Evolutionary conservation across 1,284 basidiomycete species (phyloP), one percentile per base, ranked within the genome.

Genomic region (Boletus mariae): DNA sequence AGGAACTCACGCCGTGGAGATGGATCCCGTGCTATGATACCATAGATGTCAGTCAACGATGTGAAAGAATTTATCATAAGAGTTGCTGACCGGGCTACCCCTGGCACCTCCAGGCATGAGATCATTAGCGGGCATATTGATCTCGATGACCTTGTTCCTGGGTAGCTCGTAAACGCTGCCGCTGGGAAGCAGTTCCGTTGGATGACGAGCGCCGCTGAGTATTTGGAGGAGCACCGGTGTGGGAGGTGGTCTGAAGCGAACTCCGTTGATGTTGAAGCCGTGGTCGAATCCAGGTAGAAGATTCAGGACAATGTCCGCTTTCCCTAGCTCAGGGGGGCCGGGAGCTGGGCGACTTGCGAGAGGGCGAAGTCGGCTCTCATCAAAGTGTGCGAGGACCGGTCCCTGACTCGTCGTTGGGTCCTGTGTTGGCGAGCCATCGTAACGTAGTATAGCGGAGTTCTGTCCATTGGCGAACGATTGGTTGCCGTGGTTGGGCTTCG

Each of bases 191-290:
- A 82, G 66, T n/a, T 75, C 68, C 12, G 69, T 61, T 15, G 77
- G 72, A 37, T 71, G 67, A 44, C 64, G 63, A 7, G 74, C 68
- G 5, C 80, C 80, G 49, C 75, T 79, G 34, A 82, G 61, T 44
- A 83, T 75, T 54, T 82, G 80, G 31, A 83, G 70, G 32, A 82
- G 69, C 1, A 80, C 74, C 0, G 79, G 79, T 0, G 69, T 66
- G 1, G 66, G 69, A 4, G 79, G 79, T 12, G 74, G 64, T 8
- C 49, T 53, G 56, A 68, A 80, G 6, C 61, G 42, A 28, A 57
- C 60, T 15, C 68, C 68, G 45, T 75, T 78, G 44, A 78, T 52
- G 4, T 49, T 63, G 60, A 73, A 78, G 12, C 38, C 41, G 5
- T 52, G 43, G 28, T 50, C 29, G 45, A 60, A 59, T 37, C 66